Percentiles rank a stretch among this genome's conserved stretches.
phyloP scores from a whole-genome alignment of 768 basidiomycete genomes.

The Mycena vulgaris region DNA sequence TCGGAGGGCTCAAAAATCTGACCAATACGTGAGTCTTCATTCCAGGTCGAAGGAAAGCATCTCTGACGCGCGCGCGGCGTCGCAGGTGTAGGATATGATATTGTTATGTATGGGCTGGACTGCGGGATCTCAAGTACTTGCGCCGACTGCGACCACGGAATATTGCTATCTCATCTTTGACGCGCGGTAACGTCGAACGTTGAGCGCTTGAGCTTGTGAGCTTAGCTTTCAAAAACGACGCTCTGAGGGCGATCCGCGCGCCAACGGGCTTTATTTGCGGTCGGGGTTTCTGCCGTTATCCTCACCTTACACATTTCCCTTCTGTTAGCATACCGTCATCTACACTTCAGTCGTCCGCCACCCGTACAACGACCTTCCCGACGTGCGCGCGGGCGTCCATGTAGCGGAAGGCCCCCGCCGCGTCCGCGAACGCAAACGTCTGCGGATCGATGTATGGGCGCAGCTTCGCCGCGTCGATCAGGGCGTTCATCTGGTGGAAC shows the following conservation, averaged over 20 bases:
- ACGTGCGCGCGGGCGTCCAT: conserved; percentile 62
- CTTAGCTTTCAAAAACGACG: no score
- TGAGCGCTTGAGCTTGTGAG: no score
- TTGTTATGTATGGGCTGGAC: not conserved
- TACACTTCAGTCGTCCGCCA: conserved; percentile 30
- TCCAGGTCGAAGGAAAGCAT: no score
- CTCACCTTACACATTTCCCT: no score
- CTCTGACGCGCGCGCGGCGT: not conserved
- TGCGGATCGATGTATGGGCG: conserved; percentile 60
- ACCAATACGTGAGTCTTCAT: not conserved
- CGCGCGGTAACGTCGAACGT: no score
- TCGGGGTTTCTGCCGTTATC: no score
- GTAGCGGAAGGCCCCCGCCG: conserved; percentile 60
- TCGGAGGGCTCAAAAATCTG: no score
- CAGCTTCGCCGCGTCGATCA: conserved; percentile 52
- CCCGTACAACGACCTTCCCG: conserved; percentile 64
- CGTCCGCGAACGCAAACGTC: conserved; percentile 63
- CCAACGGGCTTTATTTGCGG: no score
- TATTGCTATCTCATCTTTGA: no score
- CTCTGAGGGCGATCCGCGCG: no score
- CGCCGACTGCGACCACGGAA: not conserved
- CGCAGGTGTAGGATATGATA: conserved; percentile 5
- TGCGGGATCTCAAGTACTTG: not conserved
- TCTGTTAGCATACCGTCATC: no score
- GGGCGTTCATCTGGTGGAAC: conserved; percentile 60